Conservation (phyloP, 495 filamentous ascomycete genomes). For the Chaetomium fimeti region DNA sequence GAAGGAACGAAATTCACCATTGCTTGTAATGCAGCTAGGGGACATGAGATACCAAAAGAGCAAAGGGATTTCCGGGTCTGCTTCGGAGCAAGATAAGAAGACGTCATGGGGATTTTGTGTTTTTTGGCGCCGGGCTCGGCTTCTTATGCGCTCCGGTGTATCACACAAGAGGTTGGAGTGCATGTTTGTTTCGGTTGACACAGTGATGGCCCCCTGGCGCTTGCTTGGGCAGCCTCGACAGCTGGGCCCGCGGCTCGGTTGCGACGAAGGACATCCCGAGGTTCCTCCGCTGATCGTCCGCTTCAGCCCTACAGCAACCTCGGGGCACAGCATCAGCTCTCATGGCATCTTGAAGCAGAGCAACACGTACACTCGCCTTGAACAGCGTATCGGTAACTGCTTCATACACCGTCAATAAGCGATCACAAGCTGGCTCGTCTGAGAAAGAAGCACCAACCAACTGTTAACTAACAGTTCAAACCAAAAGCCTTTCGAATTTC, state of each 20-base stretch:
- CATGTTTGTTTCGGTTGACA: conserved; percentile 22
- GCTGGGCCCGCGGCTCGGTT: conserved; percentile 5
- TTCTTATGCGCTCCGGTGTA: conserved; percentile 10
- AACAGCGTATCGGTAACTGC: not conserved
- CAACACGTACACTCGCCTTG: not conserved
- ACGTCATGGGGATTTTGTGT: not conserved
- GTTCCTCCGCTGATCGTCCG: not conserved
- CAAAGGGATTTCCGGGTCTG: conserved; percentile 7
- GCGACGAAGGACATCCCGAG: too few species aligned
- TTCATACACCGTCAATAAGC: not conserved
- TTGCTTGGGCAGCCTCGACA: conserved; percentile 12
- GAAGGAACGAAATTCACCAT: conserved; percentile 11
- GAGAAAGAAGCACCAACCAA: not conserved
- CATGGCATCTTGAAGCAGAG: not conserved
- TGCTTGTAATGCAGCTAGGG: conserved; percentile 24
- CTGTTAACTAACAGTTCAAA: not conserved
- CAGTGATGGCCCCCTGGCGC: conserved; percentile 23
- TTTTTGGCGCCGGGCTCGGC: conserved; percentile 19
- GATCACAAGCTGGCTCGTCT: not conserved
- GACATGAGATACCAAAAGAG: conserved; percentile 27
- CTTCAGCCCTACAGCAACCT: not conserved
- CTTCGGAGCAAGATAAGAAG: not conserved
- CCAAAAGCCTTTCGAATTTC: not conserved
- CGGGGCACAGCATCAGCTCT: not conserved
- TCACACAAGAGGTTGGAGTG: conserved; percentile 22